Conservation (phyloP, 129 eudicot genomes). For the Ambrosia trifida region DNA sequence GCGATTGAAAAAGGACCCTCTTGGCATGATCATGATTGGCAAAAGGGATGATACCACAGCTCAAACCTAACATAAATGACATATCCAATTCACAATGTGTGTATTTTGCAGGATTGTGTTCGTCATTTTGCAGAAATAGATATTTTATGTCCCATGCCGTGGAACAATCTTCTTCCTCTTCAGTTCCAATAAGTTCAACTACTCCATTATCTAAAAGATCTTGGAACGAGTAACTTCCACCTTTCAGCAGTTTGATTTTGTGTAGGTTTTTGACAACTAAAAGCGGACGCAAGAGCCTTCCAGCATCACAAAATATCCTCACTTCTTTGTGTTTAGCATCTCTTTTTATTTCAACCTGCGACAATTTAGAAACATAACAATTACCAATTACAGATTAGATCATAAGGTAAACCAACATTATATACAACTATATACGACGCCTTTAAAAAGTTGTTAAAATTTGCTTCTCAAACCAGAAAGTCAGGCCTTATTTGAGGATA, state of each 20-base stretch:
- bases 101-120: slow-evolving; percentile 53
- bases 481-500: too few species aligned
- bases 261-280: slow-evolving; percentile 65
- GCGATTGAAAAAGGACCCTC: slow-evolving; percentile 74
- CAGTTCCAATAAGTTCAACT: slow-evolving; percentile 75
- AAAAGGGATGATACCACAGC: slow-evolving; percentile 79
- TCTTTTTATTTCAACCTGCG: slow-evolving; percentile 78
- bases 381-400: neutral
- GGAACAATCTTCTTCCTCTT: slow-evolving; percentile 87
- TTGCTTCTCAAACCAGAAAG: too few species aligned
- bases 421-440: neutral
- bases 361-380: slow-evolving; percentile 1
- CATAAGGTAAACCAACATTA: slow-evolving; percentile 6
- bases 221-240: slow-evolving; percentile 60
- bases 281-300: slow-evolving; percentile 88
- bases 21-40: slow-evolving; percentile 88
- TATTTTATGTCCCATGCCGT: slow-evolving; percentile 86
- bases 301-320: slow-evolving; percentile 83
- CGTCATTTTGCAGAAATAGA: slow-evolving; percentile 49
- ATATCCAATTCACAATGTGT: slow-evolving; percentile 81
- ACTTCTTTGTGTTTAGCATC: slow-evolving; percentile 72
- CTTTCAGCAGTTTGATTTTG: slow-evolving; percentile 62
- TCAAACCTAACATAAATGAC: slow-evolving; percentile 68
- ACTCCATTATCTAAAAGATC: slow-evolving; percentile 66
- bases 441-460: too few species aligned